Base-by-base conservation (phyloP, 75 land plant species). In the Cupressus sempervirens region DNA sequence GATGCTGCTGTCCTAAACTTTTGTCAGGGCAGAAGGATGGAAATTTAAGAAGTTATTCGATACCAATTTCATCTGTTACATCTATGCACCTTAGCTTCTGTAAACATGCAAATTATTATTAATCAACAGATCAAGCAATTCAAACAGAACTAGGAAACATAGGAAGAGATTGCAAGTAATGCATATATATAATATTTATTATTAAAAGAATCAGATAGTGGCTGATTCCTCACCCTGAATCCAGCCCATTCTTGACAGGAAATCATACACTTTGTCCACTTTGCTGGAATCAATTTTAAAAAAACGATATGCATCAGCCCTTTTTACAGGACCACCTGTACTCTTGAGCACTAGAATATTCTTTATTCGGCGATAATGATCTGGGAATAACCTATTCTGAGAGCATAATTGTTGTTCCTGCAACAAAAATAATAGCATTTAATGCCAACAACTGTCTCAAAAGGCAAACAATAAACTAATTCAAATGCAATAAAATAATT, bases 341-440 rank as follows among this genome's bases (percentile, higher is more conserved):
- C 90, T 89, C 86, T 92, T 93, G 30, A 91, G 53, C 82, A 94
- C 88, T 74, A 98, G 86, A 20, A 73, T 84, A 84, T 98, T 88
- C 87, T 93, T 86, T 92, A 98, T 98, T 34, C 88, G 92, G 20
- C 96, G 92, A 86, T 93, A 96, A 81, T 92, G 97, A 23, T 91
- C 80, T 15, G 99, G 99, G 18, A 94, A 84, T 53, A 98, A 86
- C 82, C 92, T 92, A 68, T 76, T 89, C 87, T 96, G 91, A n/a
- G 87, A 74, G 84, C 99, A 98, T 4, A 98, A 88, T 72, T 90
- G 89, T 81, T 90, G 91, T 82, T 98, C 99, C 99, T 98, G 95
- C 84, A 86, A 85, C 34, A 40, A 38, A 62, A 79, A 58, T n/a
- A 14, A 54, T 85, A 52, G 29, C 45, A 43, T 65, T 65, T 29